Conservation (phyloP, 306 rosid genomes). For the Citrullus amarus region DNA sequence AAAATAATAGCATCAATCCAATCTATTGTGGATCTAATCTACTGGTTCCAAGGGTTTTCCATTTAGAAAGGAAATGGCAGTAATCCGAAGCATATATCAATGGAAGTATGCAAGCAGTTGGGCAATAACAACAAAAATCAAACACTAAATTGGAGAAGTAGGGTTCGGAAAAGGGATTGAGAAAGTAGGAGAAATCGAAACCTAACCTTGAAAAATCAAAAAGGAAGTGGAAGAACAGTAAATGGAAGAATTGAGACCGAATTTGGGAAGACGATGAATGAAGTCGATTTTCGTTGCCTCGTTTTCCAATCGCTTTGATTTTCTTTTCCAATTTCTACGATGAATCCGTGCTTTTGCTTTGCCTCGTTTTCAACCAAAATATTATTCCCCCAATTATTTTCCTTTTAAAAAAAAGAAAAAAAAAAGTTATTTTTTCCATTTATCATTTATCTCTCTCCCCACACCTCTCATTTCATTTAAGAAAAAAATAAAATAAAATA, state of each 20-base stretch:
- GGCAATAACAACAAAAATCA: neutral
- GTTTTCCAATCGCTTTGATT: neutral
- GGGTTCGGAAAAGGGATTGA: neutral
- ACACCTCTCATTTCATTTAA: no score
- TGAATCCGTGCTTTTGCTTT: no score
- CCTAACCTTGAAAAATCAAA: neutral
- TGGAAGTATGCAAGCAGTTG: neutral
- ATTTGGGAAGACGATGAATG: neutral
- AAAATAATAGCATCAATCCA: neutral
- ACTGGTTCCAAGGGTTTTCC: neutral
- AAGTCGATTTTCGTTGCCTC: neutral
- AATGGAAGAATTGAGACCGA: neutral
- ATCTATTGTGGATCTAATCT: neutral
- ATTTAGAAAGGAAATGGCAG: neutral
- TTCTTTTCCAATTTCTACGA: neutral
- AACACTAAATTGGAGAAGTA: neutral
- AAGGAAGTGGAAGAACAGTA: neutral
- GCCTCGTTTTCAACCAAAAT: neutral
- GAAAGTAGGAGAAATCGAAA: neutral
- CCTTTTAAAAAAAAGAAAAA: no score
- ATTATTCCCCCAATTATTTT: neutral
- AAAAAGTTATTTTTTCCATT: no score
- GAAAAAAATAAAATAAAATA: no score
- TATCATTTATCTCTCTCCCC: no score
- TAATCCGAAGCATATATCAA: neutral